phyloP scores from a whole-genome alignment of 441 rosid species.

The Eutrema salsugineum region DNA sequence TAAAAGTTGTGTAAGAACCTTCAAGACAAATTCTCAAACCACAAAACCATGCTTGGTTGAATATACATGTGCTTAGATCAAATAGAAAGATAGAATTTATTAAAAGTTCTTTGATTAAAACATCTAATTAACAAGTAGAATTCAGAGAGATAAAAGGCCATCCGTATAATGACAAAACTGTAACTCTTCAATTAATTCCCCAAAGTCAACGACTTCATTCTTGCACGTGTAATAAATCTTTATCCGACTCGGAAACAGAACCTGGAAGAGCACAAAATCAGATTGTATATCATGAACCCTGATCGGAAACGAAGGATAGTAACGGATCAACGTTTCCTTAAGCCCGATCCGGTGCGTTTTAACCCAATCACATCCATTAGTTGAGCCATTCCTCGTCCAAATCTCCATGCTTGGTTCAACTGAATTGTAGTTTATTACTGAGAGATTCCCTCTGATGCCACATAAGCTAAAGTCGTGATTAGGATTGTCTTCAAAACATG shows the following conservation, averaged over 20 bases:
- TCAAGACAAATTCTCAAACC: background rate
- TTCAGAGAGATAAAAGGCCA: constrained; percentile 5
- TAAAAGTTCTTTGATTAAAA: background rate
- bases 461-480: background rate
- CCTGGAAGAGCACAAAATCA: constrained; percentile 4
- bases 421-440: constrained; percentile 1
- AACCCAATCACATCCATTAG: background rate
- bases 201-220: background rate
- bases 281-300: constrained; percentile 9
- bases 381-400: constrained; percentile 6
- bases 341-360: background rate
- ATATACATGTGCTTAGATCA: background rate
- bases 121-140: background rate
- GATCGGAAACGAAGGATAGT: constrained; percentile 3
- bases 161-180: constrained; percentile 14
- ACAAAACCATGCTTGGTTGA: background rate
- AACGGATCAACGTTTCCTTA: background rate
- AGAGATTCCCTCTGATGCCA: constrained; percentile 4
- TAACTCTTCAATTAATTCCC: background rate
- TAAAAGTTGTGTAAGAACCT: no score
- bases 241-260: constrained; percentile 8
- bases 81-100: background rate
- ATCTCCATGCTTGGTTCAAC: constrained; percentile 8
- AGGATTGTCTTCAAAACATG: constrained; percentile 5
- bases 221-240: background rate